Evolutionary conservation across 257 asterid genomes (phyloP), one percentile per base, ranked within the genome.

Genomic region (Schizonepeta tenuifolia): DNA sequence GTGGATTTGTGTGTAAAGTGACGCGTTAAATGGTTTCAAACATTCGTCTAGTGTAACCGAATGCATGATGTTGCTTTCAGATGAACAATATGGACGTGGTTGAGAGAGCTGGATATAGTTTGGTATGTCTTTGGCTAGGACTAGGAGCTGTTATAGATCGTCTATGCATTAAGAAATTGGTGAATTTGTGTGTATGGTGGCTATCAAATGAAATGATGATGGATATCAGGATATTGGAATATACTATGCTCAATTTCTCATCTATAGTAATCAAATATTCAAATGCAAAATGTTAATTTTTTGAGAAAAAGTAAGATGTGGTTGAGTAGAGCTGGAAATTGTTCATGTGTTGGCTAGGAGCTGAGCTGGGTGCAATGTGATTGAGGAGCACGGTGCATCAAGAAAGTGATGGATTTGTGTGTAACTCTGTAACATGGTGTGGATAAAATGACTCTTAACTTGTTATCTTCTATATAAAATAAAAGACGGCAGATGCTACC

Each of bases 221-320:
- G 1, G 36, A 4, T 31, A 5, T 31, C 36, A 31, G 36, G 7
- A 31, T 31, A 31, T 31, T 4, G 5, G 36, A 31, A 31, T 31
- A 31, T 31, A 9, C n/a, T 61, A 3, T 35, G 6, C 11, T 12
- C 24, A 36, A 10, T 3, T 10, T 36, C 67, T 61, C 31, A 35
- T 36, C n/a, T 3, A 33, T 60, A 60, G n/a, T 35, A 17, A 60
- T n/a, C n/a, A 8, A 60, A 35, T 60, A 17, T n/a, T n/a, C n/a
- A 8, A 60, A 35, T 60, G 67, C 47, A 60, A 33, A n/a, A 60
- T 60, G 67, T 17, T 60, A 60, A 20, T 7, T 1, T 7, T 60
- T 60, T 35, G 28, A 35, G 49, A n/a, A 60, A 35, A 35, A 38
- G 17, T 59, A 15, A 35, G 28, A 60, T 60, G 46, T 35, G 35